These are phyloP conservation scores for Puccinellia tenuiflora DNA, from an alignment of 176 grass and related monocot species.

Conservation along the genomic window DNA sequence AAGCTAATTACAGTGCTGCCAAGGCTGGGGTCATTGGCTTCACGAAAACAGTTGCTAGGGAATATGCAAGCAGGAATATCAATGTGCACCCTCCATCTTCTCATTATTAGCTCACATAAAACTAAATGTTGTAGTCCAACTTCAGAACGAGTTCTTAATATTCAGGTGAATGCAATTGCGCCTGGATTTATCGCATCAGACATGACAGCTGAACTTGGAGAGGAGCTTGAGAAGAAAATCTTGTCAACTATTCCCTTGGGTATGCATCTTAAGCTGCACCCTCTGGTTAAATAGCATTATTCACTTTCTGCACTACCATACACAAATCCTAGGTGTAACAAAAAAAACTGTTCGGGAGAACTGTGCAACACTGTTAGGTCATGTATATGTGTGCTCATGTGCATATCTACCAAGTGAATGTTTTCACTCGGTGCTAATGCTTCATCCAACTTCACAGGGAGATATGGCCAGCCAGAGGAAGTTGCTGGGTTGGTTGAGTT, in stretches of 20 bases:
- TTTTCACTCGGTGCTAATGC: not conserved
- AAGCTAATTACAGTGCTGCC: constrained; percentile 93
- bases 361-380: not conserved
- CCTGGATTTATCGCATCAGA: constrained; percentile 94
- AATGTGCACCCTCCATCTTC: constrained; percentile 41
- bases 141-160: constrained; percentile 35
- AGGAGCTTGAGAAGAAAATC: constrained; percentile 89
- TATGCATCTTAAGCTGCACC: constrained; percentile 18
- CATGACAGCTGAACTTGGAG: constrained; percentile 87
- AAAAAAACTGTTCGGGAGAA: not conserved
- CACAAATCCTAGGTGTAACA: not conserved
- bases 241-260: constrained; percentile 80
- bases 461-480: constrained; percentile 80
- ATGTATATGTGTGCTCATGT: not conserved
- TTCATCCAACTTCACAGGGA: constrained; percentile 42
- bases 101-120: not conserved
- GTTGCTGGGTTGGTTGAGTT: constrained; percentile 48
- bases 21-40: constrained; percentile 98
- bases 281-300: not conserved
- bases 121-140: not conserved
- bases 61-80: constrained; percentile 99
- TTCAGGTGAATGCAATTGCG: constrained; percentile 90
- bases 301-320: not conserved
- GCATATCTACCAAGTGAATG: not conserved
- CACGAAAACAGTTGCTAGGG: constrained; percentile 89